These are phyloP conservation scores for Neotropicomus parvogracilis DNA, from an alignment of 1,284 basidiomycete species.

Conservation along the genomic window DNA sequence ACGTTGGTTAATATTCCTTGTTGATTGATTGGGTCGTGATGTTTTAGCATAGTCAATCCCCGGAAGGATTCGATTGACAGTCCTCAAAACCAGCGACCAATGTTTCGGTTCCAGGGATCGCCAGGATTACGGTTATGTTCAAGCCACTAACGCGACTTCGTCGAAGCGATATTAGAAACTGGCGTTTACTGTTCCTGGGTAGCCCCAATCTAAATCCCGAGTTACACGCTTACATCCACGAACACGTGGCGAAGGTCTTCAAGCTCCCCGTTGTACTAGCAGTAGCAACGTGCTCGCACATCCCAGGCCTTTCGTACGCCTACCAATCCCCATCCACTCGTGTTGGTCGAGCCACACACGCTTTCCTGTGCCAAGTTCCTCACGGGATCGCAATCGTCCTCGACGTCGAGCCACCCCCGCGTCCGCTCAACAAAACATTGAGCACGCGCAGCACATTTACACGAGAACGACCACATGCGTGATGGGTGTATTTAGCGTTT, in stretches of 20 bases:
- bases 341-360: conserved; percentile 20
- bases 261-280: conserved; percentile 2
- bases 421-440: conserved; percentile 44
- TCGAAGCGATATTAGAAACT: conserved; percentile 2
- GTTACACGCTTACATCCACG: background rate
- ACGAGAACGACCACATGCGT: conserved; percentile 39
- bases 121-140: no score
- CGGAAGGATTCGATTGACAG: no score
- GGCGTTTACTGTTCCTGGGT: background rate
- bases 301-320: conserved; percentile 23
- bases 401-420: conserved; percentile 18
- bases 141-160: no score
- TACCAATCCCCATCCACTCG: conserved; percentile 18
- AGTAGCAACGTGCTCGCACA: conserved; percentile 2
- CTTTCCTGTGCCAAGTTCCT: conserved; percentile 21
- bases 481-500: conserved; percentile 8
- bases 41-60: no score
- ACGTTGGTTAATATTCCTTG: background rate
- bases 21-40: no score
- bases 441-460: conserved; percentile 69
- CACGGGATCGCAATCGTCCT: conserved; percentile 29
- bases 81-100: no score
- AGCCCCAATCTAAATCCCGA: background rate
- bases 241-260: background rate
- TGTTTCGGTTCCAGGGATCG: no score